Base-by-base conservation (phyloP, 2,329 filamentous ascomycete genomes). In the Lecanoromycetidae sp. region DNA sequence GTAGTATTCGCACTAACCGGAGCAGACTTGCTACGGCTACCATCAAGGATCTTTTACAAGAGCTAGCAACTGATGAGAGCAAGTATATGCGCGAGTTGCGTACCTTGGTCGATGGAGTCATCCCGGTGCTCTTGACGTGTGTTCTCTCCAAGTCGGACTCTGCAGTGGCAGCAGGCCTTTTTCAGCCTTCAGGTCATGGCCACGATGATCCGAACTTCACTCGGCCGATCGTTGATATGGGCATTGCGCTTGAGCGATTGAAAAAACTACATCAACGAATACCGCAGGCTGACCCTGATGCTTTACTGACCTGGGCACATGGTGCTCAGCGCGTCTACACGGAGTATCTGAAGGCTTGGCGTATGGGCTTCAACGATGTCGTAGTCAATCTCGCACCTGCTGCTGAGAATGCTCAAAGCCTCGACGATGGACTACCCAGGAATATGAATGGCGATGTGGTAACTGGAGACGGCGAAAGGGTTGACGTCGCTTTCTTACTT, bases 221-320 rank as follows among this genome's bases (percentile, higher is more conserved):
- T 12, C 85, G 87, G 62, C 84, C 90, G 0, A 93, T 98, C 45
- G 80, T 96, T 35, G 81, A 87, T 57, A 96, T 98, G 88, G 91
- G 91, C 6, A 76, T 95, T 47, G 80, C 83, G 3, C 72, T 98
- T 4, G 88, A 96, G 63, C 82, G 86, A 57, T 68, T 98, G 39
- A 87, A 82, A 62, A 78, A 75, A 20, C 69, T 85, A 30, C 91
- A 98, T 66, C 83, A 78, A 58, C 80, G 82, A 45, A 84, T 93
- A 13, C 87, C 90, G 0, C 70, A 84, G 42, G 72, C 80, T 19
- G 80, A 91, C 54, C 68, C 83, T 1, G 76, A 83, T 48, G 74
- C 76, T 12, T 72, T 98, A 44, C 70, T 93, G 8, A 74, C 72
- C 33, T 98, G 91, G 91, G 83, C 88, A 2, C 77, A 87, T 47